Percentiles rank a stretch among this genome's conserved stretches.
Evolutionary conservation across 352 stramenopile genomes (phyloP).

Genomic region (Phytophthora nicotianae): DNA sequence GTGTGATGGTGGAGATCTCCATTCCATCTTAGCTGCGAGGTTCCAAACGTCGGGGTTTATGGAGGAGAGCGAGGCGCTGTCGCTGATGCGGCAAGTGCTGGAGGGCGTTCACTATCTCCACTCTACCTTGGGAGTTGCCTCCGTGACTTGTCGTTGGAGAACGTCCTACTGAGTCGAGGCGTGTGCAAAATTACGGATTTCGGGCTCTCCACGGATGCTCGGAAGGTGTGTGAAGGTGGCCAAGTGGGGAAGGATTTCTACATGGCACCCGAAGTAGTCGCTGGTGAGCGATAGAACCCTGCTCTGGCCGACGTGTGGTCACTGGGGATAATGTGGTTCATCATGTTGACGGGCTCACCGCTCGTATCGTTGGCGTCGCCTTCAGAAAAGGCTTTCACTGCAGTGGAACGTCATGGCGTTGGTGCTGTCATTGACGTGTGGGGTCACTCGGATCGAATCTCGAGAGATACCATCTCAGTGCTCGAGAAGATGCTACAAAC

Average conservation of each 20-base stretch:
- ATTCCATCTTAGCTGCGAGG: conserved; percentile 28
- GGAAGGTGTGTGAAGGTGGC: conserved; percentile 25
- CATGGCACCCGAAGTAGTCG: conserved; percentile 67
- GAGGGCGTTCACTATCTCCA: conserved; percentile 53
- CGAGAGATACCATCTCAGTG: conserved; percentile 16
- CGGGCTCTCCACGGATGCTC: conserved; percentile 40
- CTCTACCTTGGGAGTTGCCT: conserved; percentile 42
- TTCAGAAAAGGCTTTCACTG: conserved; percentile 35
- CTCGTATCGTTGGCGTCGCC: conserved; percentile 42
- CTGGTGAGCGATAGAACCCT: conserved; percentile 46
- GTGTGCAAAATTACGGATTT: conserved; percentile 69
- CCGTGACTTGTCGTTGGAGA: conserved; percentile 60
- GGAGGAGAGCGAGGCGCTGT: conserved; percentile 33
- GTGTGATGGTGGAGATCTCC: conserved; percentile 54
- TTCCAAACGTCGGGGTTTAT: conserved; percentile 15
- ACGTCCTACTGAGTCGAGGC: conserved; percentile 41
- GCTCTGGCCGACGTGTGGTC: conserved; percentile 67
- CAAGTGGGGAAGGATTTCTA: conserved; percentile 65
- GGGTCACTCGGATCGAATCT: conserved; percentile 25
- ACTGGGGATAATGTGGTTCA: conserved; percentile 68
- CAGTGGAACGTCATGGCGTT: conserved; percentile 28
- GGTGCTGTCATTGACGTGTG: conserved; percentile 39
- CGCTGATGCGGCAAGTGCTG: conserved; percentile 46
- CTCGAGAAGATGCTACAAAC: conserved; percentile 43
- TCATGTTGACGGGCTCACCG: conserved; percentile 65